A percentile compares a stretch with the other conserved stretches of the same genome.
phyloP scores from a whole-genome alignment of 176 grass and related monocot species.

The Aegilops sharonensis region DNA sequence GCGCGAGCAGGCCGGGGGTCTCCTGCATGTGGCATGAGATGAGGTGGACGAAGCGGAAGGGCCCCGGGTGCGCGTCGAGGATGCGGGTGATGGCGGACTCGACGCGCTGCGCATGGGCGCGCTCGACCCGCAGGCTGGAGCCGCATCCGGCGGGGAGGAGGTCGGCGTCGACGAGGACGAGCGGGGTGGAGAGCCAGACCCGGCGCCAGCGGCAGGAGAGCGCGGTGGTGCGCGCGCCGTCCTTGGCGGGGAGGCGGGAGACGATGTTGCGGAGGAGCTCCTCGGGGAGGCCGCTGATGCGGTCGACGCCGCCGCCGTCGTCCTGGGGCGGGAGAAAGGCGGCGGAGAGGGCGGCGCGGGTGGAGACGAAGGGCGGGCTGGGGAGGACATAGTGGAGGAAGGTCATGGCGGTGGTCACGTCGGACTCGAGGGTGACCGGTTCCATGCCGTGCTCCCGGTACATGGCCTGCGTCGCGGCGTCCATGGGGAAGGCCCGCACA shows the following conservation, averaged over 20 bases:
- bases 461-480: background rate
- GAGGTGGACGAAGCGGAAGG: constrained; percentile 8
- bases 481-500: constrained; percentile 10
- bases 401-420: background rate
- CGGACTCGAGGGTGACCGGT: background rate
- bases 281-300: background rate
- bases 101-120: background rate
- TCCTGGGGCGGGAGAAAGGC: background rate
- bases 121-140: background rate
- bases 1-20: background rate
- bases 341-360: background rate
- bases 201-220: background rate
- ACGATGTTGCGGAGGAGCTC: background rate
- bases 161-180: background rate
- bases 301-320: background rate
- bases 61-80: background rate
- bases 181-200: background rate
- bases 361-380: background rate
- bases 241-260: background rate
- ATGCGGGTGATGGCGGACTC: background rate
- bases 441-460: background rate
- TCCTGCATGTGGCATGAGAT: background rate
- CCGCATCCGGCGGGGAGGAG: background rate
- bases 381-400: background rate
- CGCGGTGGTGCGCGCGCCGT: background rate